A percentile compares a stretch with the other conserved stretches of the same genome.
Evolutionary conservation across 441 rosid genomes (phyloP).

Genomic region (Populus hybrid): DNA sequence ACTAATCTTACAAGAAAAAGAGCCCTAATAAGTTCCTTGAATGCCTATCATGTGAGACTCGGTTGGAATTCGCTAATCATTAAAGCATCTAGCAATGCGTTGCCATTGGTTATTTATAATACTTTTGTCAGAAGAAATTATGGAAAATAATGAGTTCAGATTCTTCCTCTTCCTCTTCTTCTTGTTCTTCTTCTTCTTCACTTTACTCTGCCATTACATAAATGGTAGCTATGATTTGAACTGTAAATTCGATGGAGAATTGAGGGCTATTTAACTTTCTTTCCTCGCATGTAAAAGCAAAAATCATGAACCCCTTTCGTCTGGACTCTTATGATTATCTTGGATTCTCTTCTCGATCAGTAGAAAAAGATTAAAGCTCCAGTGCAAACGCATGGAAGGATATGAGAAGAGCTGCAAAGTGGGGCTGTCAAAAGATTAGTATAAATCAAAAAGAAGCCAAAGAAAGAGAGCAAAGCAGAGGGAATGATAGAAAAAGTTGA

Average conservation of each 20-base stretch:
- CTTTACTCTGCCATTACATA: too few relatives aligned
- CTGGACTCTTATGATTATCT: constrained; percentile 36
- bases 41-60: background rate
- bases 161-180: background rate
- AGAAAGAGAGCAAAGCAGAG: background rate
- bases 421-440: background rate
- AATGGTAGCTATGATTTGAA: background rate
- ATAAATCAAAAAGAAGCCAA: constrained; percentile 4
- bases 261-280: background rate
- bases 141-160: constrained; percentile 20
- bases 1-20: background rate
- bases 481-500: constrained; percentile 26
- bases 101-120: constrained; percentile 28
- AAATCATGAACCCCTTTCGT: constrained; percentile 25
- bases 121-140: constrained; percentile 27
- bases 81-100: constrained; percentile 29
- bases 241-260: constrained; percentile 9
- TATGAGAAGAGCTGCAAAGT: background rate
- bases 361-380: background rate
- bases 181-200: background rate
- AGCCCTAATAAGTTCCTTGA: background rate
- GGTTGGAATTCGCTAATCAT: constrained; percentile 25
- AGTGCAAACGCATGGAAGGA: background rate
- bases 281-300: constrained; percentile 5
- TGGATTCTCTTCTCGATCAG: constrained; percentile 44